Evolutionary conservation across 345 rosid species (phyloP).

Genomic region (Syzygium aqueum): DNA sequence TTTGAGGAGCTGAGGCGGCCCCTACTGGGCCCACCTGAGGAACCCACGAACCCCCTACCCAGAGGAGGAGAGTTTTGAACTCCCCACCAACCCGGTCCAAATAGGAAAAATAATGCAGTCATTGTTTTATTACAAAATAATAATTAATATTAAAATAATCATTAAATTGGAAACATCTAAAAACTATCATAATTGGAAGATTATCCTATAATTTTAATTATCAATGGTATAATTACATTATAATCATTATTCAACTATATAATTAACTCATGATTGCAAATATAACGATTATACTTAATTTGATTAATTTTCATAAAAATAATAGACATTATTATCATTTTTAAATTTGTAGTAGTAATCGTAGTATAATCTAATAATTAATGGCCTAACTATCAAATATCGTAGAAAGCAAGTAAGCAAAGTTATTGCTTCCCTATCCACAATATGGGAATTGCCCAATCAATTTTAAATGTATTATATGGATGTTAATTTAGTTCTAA

Average conservation of each 20-base stretch:
- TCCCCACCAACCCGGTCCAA: too few species aligned
- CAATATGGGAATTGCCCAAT: too few species aligned
- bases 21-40: too few species aligned
- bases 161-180: background rate
- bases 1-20: too few species aligned
- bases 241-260: background rate
- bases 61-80: too few species aligned
- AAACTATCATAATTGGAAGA: background rate
- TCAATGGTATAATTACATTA: background rate
- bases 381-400: background rate
- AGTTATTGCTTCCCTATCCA: background rate
- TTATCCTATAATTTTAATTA: background rate
- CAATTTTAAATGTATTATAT: too few species aligned
- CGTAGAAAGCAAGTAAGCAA: background rate
- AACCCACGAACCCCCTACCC: too few species aligned
- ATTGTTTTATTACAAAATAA: too few species aligned
- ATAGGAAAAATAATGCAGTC: too few species aligned
- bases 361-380: background rate
- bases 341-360: background rate
- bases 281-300: background rate
- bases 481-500: too few species aligned
- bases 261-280: background rate
- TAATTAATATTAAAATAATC: too few species aligned
- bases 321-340: background rate
- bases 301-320: background rate